Evolutionary conservation across 352 stramenopile genomes (phyloP).

Genomic region (Globisporangium spiculum): DNA sequence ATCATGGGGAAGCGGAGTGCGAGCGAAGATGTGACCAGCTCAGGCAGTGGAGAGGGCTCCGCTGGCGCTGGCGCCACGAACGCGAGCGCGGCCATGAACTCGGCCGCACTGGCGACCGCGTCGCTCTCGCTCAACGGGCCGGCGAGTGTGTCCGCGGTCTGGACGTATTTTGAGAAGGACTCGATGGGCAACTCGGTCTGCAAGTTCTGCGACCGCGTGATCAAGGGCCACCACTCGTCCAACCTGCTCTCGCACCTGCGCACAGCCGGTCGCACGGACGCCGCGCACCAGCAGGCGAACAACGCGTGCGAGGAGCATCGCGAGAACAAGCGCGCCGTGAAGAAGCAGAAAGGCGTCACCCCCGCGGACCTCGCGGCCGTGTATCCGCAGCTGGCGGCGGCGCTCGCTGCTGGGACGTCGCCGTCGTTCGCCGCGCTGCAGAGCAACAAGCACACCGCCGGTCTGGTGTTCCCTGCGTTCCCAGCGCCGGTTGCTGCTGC

Average conservation of each 20-base stretch:
- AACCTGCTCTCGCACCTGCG: constrained; percentile 80
- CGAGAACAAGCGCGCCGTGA: constrained; percentile 74
- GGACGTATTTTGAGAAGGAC: constrained; percentile 83
- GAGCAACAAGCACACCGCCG: neutral
- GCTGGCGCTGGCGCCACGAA: neutral
- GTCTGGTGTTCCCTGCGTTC: constrained; percentile 3
- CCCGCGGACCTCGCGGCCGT: constrained; percentile 49
- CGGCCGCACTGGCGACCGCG: constrained; percentile 3
- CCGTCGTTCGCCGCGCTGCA: neutral
- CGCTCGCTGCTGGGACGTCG: constrained; percentile 17
- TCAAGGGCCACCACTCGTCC: constrained; percentile 84
- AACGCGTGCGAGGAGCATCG: constrained; percentile 77
- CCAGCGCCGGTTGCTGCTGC: neutral
- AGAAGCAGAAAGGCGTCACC: constrained; percentile 68
- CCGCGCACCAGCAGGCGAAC: constrained; percentile 68
- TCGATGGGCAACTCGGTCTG: constrained; percentile 71
- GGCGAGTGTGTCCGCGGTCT: constrained; percentile 74
- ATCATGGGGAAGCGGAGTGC: constrained; percentile 16
- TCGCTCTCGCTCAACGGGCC: constrained; percentile 28
- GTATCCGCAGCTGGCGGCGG: constrained; percentile 37
- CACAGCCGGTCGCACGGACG: constrained; percentile 66
- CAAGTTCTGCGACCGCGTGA: constrained; percentile 83
- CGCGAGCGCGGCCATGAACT: constrained; percentile 5
- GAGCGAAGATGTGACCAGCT: neutral
- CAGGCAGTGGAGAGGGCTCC: neutral